Conservation (phyloP, 2,329 filamentous ascomycete species). For the Fusarium equiseti region DNA sequence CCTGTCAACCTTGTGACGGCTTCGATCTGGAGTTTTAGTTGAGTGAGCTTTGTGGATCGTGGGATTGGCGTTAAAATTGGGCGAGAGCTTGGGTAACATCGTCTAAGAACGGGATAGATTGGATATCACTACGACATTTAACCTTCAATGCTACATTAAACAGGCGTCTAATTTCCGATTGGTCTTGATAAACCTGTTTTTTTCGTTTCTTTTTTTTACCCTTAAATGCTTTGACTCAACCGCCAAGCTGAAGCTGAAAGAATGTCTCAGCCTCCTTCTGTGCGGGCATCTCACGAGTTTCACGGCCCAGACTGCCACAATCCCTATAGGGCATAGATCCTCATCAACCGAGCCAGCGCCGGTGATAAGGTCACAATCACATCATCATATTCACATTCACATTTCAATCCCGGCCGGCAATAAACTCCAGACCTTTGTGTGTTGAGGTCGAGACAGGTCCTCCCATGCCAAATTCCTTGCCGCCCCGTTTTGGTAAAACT, state of each 20-base stretch:
- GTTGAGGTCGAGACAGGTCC: background rate
- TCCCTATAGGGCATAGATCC: background rate
- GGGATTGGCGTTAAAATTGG: background rate
- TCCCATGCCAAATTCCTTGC: background rate
- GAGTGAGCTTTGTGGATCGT: background rate
- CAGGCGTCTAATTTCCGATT: background rate
- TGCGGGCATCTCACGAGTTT: background rate
- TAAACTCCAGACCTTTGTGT: background rate
- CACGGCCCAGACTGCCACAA: background rate
- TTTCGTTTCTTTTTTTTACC: too few relatives aligned
- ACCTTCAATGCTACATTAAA: background rate
- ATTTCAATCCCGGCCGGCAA: background rate
- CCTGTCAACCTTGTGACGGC: background rate
- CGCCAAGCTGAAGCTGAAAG: background rate
- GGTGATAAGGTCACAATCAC: background rate
- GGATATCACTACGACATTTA: background rate
- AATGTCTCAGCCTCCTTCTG: background rate
- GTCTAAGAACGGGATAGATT: background rate
- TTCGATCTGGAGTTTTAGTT: background rate
- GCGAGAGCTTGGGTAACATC: background rate
- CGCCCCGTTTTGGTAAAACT: background rate
- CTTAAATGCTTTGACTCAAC: too few relatives aligned
- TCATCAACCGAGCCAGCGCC: background rate
- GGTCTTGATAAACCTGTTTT: too few relatives aligned
- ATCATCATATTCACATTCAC: background rate